Evolutionary conservation across 2,329 filamentous ascomycete species (phyloP).

Genomic region (Pseudocercospora musae): DNA sequence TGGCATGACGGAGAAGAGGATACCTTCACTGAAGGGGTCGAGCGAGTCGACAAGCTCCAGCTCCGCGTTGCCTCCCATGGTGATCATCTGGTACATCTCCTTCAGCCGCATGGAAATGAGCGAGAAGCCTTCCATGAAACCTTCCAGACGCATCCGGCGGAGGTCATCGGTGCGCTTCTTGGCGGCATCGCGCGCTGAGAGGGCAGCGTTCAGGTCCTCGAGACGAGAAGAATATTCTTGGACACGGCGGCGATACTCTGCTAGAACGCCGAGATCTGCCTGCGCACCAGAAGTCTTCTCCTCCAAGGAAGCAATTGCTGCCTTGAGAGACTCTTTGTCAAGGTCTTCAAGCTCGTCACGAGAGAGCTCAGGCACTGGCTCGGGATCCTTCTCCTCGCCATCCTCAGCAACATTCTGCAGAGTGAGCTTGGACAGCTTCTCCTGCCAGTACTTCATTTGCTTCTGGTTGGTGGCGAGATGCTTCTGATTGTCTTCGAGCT

Average conservation of each 20-base stretch:
- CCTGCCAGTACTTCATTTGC: slow-evolving; percentile 78
- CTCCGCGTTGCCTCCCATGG: slow-evolving; percentile 97
- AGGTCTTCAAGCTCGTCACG: slow-evolving; percentile 64
- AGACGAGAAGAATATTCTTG: slow-evolving; percentile 78
- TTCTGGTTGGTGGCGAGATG: slow-evolving; percentile 81
- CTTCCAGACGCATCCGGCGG: slow-evolving; percentile 81
- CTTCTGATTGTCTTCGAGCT: slow-evolving; percentile 95
- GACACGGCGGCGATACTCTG: slow-evolving; percentile 81
- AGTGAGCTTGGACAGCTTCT: slow-evolving; percentile 79
- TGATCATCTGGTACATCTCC: slow-evolving; percentile 99
- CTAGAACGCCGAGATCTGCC: slow-evolving; percentile 83
- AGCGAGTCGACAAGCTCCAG: slow-evolving; percentile 93
- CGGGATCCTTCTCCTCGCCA: slow-evolving; percentile 53
- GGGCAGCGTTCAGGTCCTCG: slow-evolving; percentile 76
- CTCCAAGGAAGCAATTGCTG: slow-evolving; percentile 63
- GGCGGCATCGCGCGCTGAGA: slow-evolving; percentile 74
- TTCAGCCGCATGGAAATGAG: slow-evolving; percentile 91
- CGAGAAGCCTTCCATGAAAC: slow-evolving; percentile 97
- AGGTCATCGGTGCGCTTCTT: slow-evolving; percentile 94
- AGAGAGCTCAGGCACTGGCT: slow-evolving; percentile 74
- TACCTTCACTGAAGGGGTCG: slow-evolving; percentile 95
- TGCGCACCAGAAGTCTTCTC: slow-evolving; percentile 74
- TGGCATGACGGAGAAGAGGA: slow-evolving; percentile 97
- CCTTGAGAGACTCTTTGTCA: slow-evolving; percentile 61
- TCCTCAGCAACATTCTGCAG: slow-evolving; percentile 70